phyloP scores from a whole-genome alignment of 2,329 filamentous ascomycete species.

The Botryosphaeria dothidea region DNA sequence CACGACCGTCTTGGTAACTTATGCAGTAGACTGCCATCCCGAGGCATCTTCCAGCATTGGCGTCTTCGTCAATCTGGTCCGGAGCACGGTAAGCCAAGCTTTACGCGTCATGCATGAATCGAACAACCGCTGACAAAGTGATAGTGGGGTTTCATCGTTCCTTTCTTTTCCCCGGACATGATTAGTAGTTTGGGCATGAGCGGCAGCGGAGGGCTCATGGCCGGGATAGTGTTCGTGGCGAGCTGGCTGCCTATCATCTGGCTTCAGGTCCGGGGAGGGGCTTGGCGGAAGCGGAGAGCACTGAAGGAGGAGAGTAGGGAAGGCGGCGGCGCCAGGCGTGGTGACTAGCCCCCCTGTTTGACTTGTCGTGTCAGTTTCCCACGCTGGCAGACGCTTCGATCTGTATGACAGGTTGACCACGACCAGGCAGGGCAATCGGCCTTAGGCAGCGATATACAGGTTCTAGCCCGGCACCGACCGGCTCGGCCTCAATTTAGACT shows the following conservation, averaged over 20 bases:
- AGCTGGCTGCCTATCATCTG: slow-evolving; percentile 28
- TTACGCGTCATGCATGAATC: background rate
- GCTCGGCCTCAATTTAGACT: background rate
- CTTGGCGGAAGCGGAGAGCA: slow-evolving; percentile 15
- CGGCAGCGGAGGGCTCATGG: slow-evolving; percentile 40
- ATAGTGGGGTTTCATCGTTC: slow-evolving; percentile 43
- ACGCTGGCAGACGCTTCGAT: background rate
- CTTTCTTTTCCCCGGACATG: slow-evolving; percentile 46
- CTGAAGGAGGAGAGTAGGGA: background rate
- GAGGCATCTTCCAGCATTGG: slow-evolving; percentile 56
- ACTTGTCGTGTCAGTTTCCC: background rate
- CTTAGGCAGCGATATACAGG: background rate
- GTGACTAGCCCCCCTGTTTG: background rate
- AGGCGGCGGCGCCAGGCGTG: background rate
- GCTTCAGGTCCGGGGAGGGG: slow-evolving; percentile 22
- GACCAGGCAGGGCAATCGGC: background rate
- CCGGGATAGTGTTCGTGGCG: slow-evolving; percentile 29
- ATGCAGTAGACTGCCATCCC: slow-evolving; percentile 59
- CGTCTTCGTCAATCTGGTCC: slow-evolving; percentile 59
- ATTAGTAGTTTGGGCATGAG: slow-evolving; percentile 37
- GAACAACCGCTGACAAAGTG: background rate
- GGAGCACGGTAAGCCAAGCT: slow-evolving; percentile 38
- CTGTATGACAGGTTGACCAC: background rate
- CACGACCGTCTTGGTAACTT: slow-evolving; percentile 62
- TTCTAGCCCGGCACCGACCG: background rate